These are phyloP conservation scores for Ceratocystis variospora DNA, from an alignment of 2,329 filamentous ascomycete genomes.

Conservation along the genomic window DNA sequence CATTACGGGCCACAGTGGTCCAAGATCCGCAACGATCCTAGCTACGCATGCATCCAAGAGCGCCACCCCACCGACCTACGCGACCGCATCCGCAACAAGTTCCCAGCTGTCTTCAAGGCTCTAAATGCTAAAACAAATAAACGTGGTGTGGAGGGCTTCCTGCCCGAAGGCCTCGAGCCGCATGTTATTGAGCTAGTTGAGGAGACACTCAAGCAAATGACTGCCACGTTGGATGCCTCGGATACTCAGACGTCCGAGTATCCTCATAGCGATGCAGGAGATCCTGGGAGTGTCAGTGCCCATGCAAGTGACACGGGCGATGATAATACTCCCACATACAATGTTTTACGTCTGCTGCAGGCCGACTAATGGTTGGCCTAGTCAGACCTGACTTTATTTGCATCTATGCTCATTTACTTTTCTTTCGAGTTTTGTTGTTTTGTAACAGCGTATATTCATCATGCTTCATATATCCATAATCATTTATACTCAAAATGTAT, in stretches of 20 bases:
- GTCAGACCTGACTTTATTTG: background rate
- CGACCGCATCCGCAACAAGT: constrained; percentile 51
- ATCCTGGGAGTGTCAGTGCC: background rate
- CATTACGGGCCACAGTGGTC: constrained; percentile 51
- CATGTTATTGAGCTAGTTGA: constrained; percentile 37
- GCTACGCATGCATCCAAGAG: constrained; percentile 39
- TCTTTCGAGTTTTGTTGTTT: background rate
- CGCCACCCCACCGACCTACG: constrained; percentile 50
- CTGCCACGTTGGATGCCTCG: background rate
- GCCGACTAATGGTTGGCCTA: background rate
- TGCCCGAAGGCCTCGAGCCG: constrained; percentile 37
- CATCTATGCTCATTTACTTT: background rate
- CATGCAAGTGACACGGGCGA: background rate
- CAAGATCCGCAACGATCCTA: constrained; percentile 47
- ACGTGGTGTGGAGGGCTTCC: constrained; percentile 23
- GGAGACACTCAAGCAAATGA: constrained; percentile 31
- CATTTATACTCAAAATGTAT: too few species aligned
- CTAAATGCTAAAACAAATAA: constrained; percentile 8
- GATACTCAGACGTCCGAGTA: background rate
- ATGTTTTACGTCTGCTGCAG: constrained; percentile 3
- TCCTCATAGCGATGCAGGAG: background rate
- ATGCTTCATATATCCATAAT: too few species aligned
- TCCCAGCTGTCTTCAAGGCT: constrained; percentile 34
- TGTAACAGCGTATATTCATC: background rate
- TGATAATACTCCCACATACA: background rate